A percentile compares a stretch with the other conserved stretches of the same genome.
These are phyloP conservation scores for Starmerella bacillaris DNA, from an alignment of 805 yeast genomes.

Conservation along the genomic window DNA sequence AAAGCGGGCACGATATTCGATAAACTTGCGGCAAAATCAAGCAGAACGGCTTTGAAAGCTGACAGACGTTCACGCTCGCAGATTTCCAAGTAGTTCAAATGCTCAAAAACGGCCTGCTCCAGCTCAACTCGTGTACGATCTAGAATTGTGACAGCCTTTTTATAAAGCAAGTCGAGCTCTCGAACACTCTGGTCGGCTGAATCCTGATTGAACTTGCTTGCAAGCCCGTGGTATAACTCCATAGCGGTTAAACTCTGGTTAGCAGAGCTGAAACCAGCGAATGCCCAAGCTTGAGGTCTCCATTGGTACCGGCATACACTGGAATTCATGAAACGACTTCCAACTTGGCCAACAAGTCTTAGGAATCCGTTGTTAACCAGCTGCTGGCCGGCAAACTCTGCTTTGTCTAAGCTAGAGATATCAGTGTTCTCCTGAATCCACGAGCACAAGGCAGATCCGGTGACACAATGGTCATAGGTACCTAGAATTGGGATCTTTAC, in stretches of 20 bases:
- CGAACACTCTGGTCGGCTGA: constrained; percentile 27
- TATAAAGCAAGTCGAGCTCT: constrained; percentile 39
- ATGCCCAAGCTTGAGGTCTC: constrained; percentile 49
- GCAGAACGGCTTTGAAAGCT: constrained; percentile 57
- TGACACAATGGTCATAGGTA: constrained; percentile 40
- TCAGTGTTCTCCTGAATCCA: constrained; percentile 38
- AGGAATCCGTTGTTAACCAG: constrained; percentile 43
- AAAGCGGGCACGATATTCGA: constrained; percentile 42
- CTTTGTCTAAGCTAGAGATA: constrained; percentile 32
- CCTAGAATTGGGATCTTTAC: constrained; percentile 54
- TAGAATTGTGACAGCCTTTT: constrained; percentile 35
- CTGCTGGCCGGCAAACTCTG: constrained; percentile 62
- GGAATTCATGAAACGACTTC: constrained; percentile 47
- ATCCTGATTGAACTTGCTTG: constrained; percentile 9
- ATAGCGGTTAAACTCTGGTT: neutral
- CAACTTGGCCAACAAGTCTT: constrained; percentile 44
- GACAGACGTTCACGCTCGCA: constrained; percentile 63
- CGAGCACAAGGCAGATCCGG: constrained; percentile 42
- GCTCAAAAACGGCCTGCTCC: constrained; percentile 55
- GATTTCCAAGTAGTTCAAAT: constrained; percentile 57
- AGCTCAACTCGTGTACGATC: constrained; percentile 54
- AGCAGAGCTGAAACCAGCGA: constrained; percentile 25
- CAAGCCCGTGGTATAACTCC: constrained; percentile 8
- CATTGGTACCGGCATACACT: constrained; percentile 64
- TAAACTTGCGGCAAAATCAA: constrained; percentile 52